Base-by-base conservation (phyloP, 2,329 filamentous ascomycete genomes). In the Nigrospora sphaerica region DNA sequence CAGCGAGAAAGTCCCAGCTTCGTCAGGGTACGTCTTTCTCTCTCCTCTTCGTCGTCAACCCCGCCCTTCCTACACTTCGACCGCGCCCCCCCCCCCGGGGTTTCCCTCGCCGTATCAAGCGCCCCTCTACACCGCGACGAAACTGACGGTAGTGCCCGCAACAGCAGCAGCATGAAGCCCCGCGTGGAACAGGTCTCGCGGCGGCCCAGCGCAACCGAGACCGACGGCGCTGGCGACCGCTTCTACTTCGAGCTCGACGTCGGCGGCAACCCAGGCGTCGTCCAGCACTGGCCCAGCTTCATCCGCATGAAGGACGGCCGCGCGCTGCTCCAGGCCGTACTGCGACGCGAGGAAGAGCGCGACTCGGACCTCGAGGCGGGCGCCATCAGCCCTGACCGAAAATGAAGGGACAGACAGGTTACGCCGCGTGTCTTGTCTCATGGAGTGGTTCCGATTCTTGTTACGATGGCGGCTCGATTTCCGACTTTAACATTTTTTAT, bases 201-300 rank as follows among this genome's bases (percentile, higher is more conserved):
- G 4, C 35, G 34, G 10, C 34, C 34, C n/a, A 45, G 43, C 28
- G 23, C 39, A 13, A 42, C 34, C 33, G 42, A 39, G 19, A 39
- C 19, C 18, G 32, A 33, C 11, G 18, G 17, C 28, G 16, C 4
- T 14, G 35, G 37, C 12, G 35, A 38, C 23, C 43, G 43, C 18
- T 46, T 47, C 28, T 41, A 42, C 19, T 50, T 50, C n/a, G 48
- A 50, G 18, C 45, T 50, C 38, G 48, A 50, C 37, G 45, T 50
- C 6, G 48, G 48, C 17, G 33, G 40, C 19, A 34, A 46, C 37
- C 28, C 36, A 9, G 37, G 45, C 12, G 48, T 35, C 6, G 36
- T 48, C 28, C 23, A 39, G n/a, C 44, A 50, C 12, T 47, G 45
- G 48, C 45, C 48, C 23, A 46, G 42, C 35, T 50, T 50, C 32